Evolutionary conservation across 805 yeast genomes (phyloP), one percentile per base, ranked within the genome.

Genomic region (Starmerella bacillaris): DNA sequence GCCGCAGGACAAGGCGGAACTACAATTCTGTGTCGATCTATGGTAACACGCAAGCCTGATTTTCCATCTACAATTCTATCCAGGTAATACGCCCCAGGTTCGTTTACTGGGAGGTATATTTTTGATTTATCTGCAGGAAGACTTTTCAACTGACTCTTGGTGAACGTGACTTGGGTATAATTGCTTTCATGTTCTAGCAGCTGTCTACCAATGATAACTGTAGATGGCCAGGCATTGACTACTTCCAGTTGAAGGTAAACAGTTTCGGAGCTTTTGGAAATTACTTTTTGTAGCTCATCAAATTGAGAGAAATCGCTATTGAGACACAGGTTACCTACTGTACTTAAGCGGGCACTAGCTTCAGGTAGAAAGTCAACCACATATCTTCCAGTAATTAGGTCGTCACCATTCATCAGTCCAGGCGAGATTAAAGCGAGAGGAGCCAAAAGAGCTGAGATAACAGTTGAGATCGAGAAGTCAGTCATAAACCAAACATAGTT

Each of bases 291-390:
- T n/a, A n/a, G n/a, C n/a, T n/a, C n/a, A n/a, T n/a, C n/a, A n/a
- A n/a, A n/a, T n/a, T n/a, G n/a, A n/a, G n/a, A n/a, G n/a, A n/a
- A n/a, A n/a, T n/a, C n/a, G n/a, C n/a, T n/a, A n/a, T n/a, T n/a
- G 8, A 61, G 44, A 57, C 98, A 89, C 40, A 66, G 67, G 4
- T 69, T 62, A 20, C 68, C 71, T 33, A 64, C 68, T 12, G 42
- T 39, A 43, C 84, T 82, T 46, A 89, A 58, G 48, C 65, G 62
- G 4, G 92, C 94, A 0, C 92, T 75, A 30, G 92, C 77, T 55
- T 86, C 95, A 0, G 98, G 96, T 24, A 89, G 60, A 41, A 78
- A 78, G 49, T 84, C 78, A 41, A 89, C 75, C 1, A 84, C 78
- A 49, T 79, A 78, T 29, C 72, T 72, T 30, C 98, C 98, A 48